Percentiles rank a stretch among this genome's conserved stretches.
phyloP scores from a whole-genome alignment of 176 grass and related monocot genomes.

The Phoenix roebelenii region DNA sequence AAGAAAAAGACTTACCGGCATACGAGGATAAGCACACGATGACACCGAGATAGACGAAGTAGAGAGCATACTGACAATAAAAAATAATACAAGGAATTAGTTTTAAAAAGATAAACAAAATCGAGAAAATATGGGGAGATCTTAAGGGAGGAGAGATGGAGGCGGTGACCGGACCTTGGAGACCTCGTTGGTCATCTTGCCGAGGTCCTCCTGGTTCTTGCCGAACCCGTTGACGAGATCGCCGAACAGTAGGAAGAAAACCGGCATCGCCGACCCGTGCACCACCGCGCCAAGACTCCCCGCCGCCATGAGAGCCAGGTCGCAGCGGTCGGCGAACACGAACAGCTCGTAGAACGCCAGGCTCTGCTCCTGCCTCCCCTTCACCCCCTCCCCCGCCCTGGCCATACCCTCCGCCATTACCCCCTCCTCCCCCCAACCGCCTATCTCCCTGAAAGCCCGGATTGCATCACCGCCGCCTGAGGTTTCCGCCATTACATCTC shows the following conservation, averaged over 20 bases:
- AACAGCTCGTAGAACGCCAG: slow-evolving; percentile 85
- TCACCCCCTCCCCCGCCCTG: slow-evolving; percentile 27
- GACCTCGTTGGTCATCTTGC: slow-evolving; percentile 90
- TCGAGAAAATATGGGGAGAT: slow-evolving; percentile 3
- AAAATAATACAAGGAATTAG: too few species aligned
- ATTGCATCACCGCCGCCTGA: too few species aligned
- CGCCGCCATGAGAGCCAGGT: slow-evolving; percentile 59
- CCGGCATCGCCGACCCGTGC: slow-evolving; percentile 94
- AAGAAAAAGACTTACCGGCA: slow-evolving; percentile 32
- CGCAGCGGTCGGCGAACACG: slow-evolving; percentile 71
- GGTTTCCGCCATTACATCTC: too few species aligned
- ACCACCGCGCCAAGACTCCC: slow-evolving; percentile 67
- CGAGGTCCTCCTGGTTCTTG: slow-evolving; percentile 83
- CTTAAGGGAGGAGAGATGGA: not conserved
- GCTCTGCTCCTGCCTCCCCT: slow-evolving; percentile 61
- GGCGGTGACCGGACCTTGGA: slow-evolving; percentile 52
- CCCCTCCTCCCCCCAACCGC: not conserved
- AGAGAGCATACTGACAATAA: slow-evolving; percentile 64
- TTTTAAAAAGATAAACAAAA: not conserved
- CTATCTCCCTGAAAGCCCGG: too few species aligned
- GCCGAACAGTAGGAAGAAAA: slow-evolving; percentile 96
- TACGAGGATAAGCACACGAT: slow-evolving; percentile 86
- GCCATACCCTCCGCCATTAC: slow-evolving; percentile 7
- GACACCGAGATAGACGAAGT: slow-evolving; percentile 96
- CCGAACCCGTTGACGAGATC: slow-evolving; percentile 97